phyloP scores from a whole-genome alignment of 495 filamentous ascomycete genomes.

The Neurospora sp. region DNA sequence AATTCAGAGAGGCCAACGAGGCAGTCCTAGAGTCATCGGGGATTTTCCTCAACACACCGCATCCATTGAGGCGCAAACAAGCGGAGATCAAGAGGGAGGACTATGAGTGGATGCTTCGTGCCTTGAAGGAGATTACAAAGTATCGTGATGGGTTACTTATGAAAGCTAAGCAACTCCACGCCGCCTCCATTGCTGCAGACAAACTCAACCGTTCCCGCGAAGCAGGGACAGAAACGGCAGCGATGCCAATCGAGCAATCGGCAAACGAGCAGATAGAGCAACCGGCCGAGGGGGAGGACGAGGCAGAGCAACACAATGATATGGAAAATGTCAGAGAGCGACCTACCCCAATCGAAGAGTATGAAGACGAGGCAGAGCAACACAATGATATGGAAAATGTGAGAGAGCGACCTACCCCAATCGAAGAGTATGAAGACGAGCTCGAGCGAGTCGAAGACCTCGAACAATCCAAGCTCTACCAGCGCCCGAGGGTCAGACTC shows the following conservation, averaged over 20 bases:
- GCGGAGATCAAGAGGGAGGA: background rate
- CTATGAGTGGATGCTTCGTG: background rate
- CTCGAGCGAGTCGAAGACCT: background rate
- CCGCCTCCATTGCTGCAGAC: background rate
- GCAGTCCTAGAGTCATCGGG: background rate
- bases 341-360: background rate
- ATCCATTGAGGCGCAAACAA: background rate
- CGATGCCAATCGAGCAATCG: background rate
- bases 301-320: too few species aligned
- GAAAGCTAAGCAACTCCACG: background rate
- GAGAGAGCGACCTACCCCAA: background rate
- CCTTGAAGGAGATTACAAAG: background rate
- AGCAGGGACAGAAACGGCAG: background rate
- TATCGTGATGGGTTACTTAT: background rate
- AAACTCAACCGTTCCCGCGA: background rate
- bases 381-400: background rate
- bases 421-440: background rate
- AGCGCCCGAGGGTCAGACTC: background rate
- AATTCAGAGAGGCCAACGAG: background rate
- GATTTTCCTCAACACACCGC: background rate
- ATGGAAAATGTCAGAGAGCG: background rate
- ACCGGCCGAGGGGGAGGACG: background rate
- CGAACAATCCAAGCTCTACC: background rate
- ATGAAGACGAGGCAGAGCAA: background rate
- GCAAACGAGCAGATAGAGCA: background rate